Base-by-base conservation (phyloP, 2,329 filamentous ascomycete genomes). In the Penicillium sp. region DNA sequence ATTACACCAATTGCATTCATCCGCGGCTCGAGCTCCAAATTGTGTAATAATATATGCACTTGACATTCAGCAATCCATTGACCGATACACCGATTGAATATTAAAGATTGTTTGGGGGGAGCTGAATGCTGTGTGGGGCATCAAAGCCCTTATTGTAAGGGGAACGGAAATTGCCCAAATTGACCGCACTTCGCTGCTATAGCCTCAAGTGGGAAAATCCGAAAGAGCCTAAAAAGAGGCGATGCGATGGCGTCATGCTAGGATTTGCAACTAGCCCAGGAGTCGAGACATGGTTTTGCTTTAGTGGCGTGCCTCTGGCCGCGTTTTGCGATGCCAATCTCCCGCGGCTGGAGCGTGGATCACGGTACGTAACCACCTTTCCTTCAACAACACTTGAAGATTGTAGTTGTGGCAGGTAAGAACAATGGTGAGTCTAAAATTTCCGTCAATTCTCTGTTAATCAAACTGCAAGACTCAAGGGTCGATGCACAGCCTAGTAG, bases 311-410 rank as follows among this genome's bases (percentile, higher is more conserved):
- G 58, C 66, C 61, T 35, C 63, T 21, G 62, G 66, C 67, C 63
- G 62, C 57, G 59, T 66, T 66, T 67, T 65, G 66, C 65, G 66
- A 69, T 60, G 66, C 59, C 66, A 66, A 69, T 69, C 67, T 69
- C 67, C 67, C 67, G 67, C 64, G 41, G 51, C 49, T 63, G 38
- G 31, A 41, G 5, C 21, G 51, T 55, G 11, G 13, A 45, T 23
- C 35, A 41, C 35, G 11, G 35, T 41, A 41, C 35, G 35, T 41
- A 41, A 41, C 35, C 35, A 41, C 35, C 35, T 41, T 41, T 41
- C 35, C 35, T 41, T 41, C 35, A 41, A 41, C 35, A 13, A 41
- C 35, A 26, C 11, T 41, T 41, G 35, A 41, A 41, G 35, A 38
- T 38, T 38, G 5, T 26, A 26, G 26, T 17, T 41, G 30, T 3